Base-by-base conservation (phyloP, 2,329 filamentous ascomycete species). In the Claviceps africana region DNA sequence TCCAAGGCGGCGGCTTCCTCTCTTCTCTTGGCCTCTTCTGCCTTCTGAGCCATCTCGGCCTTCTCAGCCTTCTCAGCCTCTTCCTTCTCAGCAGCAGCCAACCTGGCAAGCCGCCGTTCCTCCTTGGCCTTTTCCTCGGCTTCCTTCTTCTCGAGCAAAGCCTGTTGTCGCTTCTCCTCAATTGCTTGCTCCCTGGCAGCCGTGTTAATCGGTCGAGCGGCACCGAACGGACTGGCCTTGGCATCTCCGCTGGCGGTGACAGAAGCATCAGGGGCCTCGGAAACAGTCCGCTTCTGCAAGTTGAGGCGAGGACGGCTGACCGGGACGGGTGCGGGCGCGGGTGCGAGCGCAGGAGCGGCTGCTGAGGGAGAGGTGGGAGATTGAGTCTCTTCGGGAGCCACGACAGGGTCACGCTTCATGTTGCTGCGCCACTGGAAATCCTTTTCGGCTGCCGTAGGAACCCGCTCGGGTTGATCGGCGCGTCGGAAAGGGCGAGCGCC, bases 211-310 rank as follows among this genome's bases (percentile, higher is more conserved):
- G 93, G 93, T 56, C 86, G 83, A 53, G 93, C 93, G 55, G 86
- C 90, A 62, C 93, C 93, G 65, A 98, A 98, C 42, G 89, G 89
- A 68, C 85, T 97, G 28, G 89, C 79, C 74, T 96, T 97, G 43
- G 86, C 74, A 62, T 93, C 85, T 31, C 71, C 65, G 19, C 72
- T 61, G n/a, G 69, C 62, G 25, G 82, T 65, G 3, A 77, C 71
- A 35, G 71, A 58, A 10, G 70, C 62, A 55, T 79, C 78, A 4
- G 73, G 64, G 3, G 73, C 76, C 61, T 95, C 90, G 0, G 90
- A 84, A 13, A 96, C 87, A 4, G 90, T 96, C 59, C 93, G 82
- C 78, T 97, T 97, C 57, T 83, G 73, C 28, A 98, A 79, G 67
- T 97, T 93, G 62, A 98, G 72, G 64, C 79, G 88, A 33, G 93